A percentile compares a stretch with the other conserved stretches of the same genome.
Evolutionary conservation across 2,329 filamentous ascomycete genomes (phyloP).

Genomic region (Acrocalymma vagum): DNA sequence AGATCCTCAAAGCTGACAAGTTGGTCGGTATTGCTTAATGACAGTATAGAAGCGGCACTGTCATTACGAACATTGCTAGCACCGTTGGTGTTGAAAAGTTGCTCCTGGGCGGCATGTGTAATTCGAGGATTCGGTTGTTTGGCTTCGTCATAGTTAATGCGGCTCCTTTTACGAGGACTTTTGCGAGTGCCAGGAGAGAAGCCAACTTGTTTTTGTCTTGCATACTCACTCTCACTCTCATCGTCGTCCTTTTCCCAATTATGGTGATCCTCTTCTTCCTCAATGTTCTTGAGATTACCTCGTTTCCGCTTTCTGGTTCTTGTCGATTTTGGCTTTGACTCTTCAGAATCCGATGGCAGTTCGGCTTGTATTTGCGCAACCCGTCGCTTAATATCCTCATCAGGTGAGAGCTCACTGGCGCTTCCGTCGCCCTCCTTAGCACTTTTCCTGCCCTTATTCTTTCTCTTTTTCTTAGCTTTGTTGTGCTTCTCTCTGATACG

Average conservation of each 20-base stretch:
- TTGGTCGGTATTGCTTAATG: not conserved
- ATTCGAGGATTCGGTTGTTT: not conserved
- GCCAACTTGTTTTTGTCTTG: not conserved
- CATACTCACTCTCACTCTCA: not conserved
- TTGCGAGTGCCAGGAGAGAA: conserved; percentile 2
- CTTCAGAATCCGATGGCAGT: conserved; percentile 11
- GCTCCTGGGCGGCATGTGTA: not conserved
- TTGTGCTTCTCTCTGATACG: conserved; percentile 23
- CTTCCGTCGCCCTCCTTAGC: conserved; percentile 10
- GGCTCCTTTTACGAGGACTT: conserved; percentile 18
- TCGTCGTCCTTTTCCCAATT: conserved; percentile 2
- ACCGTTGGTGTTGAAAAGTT: conserved; percentile 1
- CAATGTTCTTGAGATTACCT: not conserved
- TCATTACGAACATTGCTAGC: not conserved
- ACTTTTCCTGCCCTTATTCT: conserved; percentile 9
- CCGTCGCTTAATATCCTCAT: no score
- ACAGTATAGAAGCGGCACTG: not conserved
- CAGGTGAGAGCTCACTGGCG: no score
- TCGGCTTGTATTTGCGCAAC: conserved; percentile 19
- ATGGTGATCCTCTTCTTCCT: conserved; percentile 4
- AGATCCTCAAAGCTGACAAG: conserved; percentile 11
- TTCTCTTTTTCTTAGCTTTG: conserved; percentile 7
- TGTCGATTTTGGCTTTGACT: conserved; percentile 5
- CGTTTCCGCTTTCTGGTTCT: not conserved
- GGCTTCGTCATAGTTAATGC: conserved; percentile 20